Percentiles rank a stretch among this genome's conserved stretches.
These are phyloP conservation scores for Penicillium sp. DNA, from an alignment of 2,329 filamentous ascomycete genomes.

Conservation along the genomic window DNA sequence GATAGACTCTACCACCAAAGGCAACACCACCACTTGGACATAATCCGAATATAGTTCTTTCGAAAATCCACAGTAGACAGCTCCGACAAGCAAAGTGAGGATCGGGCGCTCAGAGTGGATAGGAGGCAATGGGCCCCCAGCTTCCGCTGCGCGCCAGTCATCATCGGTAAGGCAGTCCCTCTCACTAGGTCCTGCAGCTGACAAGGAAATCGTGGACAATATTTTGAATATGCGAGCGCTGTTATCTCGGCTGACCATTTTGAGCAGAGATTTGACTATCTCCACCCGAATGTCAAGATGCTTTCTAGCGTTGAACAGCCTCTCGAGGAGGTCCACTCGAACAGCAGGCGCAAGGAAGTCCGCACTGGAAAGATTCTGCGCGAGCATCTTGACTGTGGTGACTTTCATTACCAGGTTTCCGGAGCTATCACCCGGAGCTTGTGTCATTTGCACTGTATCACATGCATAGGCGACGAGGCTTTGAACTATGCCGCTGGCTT, in stretches of 20 bases:
- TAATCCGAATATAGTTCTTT: not conserved
- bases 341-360: not conserved
- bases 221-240: not conserved
- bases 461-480: not conserved
- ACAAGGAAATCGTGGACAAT: not conserved
- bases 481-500: not conserved
- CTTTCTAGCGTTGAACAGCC: not conserved
- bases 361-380: not conserved
- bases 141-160: not conserved
- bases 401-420: not conserved
- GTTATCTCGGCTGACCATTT: not conserved
- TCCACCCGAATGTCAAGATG: not conserved
- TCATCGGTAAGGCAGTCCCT: not conserved
- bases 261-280: not conserved
- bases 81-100: not conserved
- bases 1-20: not conserved
- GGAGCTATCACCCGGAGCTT: not conserved
- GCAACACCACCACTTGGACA: not conserved
- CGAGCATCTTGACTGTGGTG: not conserved
- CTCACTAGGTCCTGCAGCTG: not conserved
- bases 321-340: not conserved
- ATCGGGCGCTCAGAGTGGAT: not conserved
- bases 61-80: not conserved
- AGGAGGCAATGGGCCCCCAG: not conserved
- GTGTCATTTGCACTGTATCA: not conserved